Evolutionary conservation across 805 yeast genomes (phyloP).

Genomic region (Pichia rugopelliculosa): DNA sequence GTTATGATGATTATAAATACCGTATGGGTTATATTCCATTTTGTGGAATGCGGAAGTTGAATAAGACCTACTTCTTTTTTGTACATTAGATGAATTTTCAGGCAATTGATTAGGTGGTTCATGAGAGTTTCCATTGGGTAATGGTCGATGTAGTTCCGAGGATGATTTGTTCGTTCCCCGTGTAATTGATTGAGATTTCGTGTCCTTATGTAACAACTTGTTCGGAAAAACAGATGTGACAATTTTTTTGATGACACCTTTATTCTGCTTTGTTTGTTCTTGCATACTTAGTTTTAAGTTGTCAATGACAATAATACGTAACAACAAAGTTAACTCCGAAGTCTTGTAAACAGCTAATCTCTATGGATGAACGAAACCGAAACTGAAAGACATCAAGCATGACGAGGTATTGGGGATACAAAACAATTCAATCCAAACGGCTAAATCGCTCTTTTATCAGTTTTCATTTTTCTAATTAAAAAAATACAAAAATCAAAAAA

Average conservation of each 20-base stretch:
- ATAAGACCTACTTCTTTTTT: not conserved
- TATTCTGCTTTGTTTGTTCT: not conserved
- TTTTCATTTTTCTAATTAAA: no score
- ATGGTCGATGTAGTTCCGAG: not conserved
- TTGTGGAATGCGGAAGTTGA: slow-evolving; percentile 18
- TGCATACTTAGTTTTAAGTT: not conserved
- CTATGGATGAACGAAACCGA: no score
- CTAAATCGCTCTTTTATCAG: no score
- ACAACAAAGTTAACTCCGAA: no score
- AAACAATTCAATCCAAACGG: no score
- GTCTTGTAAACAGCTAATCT: not conserved
- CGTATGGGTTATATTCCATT: slow-evolving; percentile 58
- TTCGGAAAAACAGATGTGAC: not conserved
- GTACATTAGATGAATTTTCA: not conserved
- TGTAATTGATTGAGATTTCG: not conserved
- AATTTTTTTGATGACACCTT: slow-evolving; percentile 1
- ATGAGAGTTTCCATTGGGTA: not conserved
- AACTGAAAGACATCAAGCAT: no score
- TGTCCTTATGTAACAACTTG: slow-evolving; percentile 1
- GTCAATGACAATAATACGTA: not conserved
- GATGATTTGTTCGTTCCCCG: not conserved
- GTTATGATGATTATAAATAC: slow-evolving; percentile 34
- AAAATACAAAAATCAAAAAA: no score
- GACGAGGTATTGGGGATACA: no score
- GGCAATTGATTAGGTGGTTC: not conserved